Conservation (phyloP, 345 rosid species). For the Salix koriyanagi region DNA sequence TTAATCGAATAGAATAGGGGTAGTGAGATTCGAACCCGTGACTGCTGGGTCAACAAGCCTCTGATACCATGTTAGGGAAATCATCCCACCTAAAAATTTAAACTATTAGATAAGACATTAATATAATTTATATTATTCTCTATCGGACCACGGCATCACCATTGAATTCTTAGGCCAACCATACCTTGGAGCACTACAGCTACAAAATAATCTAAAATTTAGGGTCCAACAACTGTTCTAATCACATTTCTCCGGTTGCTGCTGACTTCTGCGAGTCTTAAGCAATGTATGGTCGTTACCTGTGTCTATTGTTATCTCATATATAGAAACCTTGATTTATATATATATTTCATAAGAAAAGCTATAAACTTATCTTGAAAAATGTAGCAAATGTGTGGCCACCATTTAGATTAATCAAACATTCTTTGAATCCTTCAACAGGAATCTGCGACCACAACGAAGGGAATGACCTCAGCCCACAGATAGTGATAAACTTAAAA, state of each 20-base stretch:
- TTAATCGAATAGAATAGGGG: no score
- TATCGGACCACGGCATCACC: background rate
- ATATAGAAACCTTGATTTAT: no score
- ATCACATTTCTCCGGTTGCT: background rate
- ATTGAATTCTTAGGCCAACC: background rate
- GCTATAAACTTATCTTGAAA: background rate
- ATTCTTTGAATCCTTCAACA: background rate
- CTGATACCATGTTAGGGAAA: no score
- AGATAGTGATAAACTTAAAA: background rate
- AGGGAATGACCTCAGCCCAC: background rate
- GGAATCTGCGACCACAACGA: background rate
- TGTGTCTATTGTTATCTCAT: no score
- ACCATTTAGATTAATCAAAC: background rate
- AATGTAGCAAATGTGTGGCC: background rate
- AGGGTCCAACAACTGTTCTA: background rate
- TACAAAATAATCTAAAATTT: background rate
- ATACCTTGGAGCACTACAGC: background rate
- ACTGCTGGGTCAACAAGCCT: no score
- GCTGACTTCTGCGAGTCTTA: background rate
- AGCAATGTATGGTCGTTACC: no score
- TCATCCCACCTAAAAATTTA: no score
- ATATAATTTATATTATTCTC: no score
- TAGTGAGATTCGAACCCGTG: no score
- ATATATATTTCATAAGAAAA: no score
- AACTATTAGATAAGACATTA: no score